Evolutionary conservation across 352 stramenopile species (phyloP).

Genomic region (Pythium volutum): DNA sequence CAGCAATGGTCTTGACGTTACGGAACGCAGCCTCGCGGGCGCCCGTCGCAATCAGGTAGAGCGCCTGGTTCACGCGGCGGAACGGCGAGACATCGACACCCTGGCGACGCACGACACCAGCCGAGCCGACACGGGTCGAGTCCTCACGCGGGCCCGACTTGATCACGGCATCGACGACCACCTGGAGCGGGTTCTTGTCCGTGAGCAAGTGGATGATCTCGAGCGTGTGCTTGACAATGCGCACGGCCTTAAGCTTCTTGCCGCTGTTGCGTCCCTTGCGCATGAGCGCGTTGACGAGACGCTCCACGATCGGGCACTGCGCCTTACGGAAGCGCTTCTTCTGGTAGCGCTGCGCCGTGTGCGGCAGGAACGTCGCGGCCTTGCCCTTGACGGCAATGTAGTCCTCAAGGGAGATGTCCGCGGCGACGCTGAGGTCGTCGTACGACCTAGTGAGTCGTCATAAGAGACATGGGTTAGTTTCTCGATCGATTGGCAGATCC

Average conservation of each 20-base stretch:
- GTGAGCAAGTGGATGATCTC: slow-evolving; percentile 99
- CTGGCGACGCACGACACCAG: slow-evolving; percentile 99
- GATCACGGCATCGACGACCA: slow-evolving; percentile 91
- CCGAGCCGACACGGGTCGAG: slow-evolving; percentile 98
- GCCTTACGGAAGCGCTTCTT: slow-evolving; percentile 99
- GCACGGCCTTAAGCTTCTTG: slow-evolving; percentile 99
- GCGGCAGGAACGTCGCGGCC: slow-evolving; percentile 97
- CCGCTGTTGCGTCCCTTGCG: slow-evolving; percentile 98
- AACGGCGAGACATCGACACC: slow-evolving; percentile 99
- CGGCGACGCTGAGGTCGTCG: slow-evolving; percentile 97
- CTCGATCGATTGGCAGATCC: too few species aligned
- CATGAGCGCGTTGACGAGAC: slow-evolving; percentile 97
- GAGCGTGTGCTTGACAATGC: slow-evolving; percentile 98
- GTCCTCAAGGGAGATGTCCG: slow-evolving; percentile 98
- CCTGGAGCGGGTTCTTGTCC: slow-evolving; percentile 99
- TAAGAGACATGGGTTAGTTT: neutral
- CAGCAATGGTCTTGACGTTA: slow-evolving; percentile 99
- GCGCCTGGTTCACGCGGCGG: slow-evolving; percentile 98
- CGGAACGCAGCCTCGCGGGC: slow-evolving; percentile 98
- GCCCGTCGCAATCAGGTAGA: slow-evolving; percentile 98
- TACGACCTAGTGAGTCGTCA: slow-evolving; percentile 82
- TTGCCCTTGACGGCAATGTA: slow-evolving; percentile 99
- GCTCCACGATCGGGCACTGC: slow-evolving; percentile 99
- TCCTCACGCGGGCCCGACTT: slow-evolving; percentile 98
- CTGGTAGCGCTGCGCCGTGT: slow-evolving; percentile 99